Evolutionary conservation across 2,329 filamentous ascomycete genomes (phyloP).

Genomic region (Xylaria hypoxylon): DNA sequence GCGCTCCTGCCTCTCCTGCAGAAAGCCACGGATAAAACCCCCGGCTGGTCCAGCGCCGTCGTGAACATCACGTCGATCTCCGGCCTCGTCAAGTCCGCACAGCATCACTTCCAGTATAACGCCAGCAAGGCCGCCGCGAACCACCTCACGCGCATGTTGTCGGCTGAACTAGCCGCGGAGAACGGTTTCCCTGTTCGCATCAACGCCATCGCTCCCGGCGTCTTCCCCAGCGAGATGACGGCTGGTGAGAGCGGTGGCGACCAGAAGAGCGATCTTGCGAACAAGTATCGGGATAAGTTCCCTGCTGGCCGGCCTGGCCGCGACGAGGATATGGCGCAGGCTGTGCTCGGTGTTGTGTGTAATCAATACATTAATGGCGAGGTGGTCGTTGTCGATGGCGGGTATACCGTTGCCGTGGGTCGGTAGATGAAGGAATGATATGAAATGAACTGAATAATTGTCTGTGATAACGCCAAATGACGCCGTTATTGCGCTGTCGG

Average conservation of each 20-base stretch:
- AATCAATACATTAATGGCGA: conserved; percentile 61
- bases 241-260: conserved; percentile 59
- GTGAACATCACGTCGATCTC: conserved; percentile 78
- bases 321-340: conserved; percentile 76
- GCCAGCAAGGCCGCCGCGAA: conserved; percentile 73
- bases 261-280: conserved; percentile 70
- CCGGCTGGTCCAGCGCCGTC: conserved; percentile 67
- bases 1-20: conserved; percentile 72
- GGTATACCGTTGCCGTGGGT: conserved; percentile 57
- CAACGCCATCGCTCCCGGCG: conserved; percentile 78
- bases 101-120: conserved; percentile 76
- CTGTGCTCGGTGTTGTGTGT: conserved; percentile 66
- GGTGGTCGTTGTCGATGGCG: conserved; percentile 59
- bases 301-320: conserved; percentile 75
- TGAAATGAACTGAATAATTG: no score
- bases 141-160: conserved; percentile 73
- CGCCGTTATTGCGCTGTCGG: no score
- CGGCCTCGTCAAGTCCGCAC: conserved; percentile 69
- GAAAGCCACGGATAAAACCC: conserved; percentile 56
- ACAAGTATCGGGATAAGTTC: conserved; percentile 69
- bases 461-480: no score
- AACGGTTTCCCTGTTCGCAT: conserved; percentile 73
- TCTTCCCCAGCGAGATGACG: conserved; percentile 80
- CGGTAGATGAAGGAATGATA: conserved; percentile 38
- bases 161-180: conserved; percentile 68